A percentile compares a stretch with the other conserved stretches of the same genome.
These are phyloP conservation scores for Trypanosoma caninum DNA, from an alignment of 208 protist species.

Conservation along the genomic window DNA sequence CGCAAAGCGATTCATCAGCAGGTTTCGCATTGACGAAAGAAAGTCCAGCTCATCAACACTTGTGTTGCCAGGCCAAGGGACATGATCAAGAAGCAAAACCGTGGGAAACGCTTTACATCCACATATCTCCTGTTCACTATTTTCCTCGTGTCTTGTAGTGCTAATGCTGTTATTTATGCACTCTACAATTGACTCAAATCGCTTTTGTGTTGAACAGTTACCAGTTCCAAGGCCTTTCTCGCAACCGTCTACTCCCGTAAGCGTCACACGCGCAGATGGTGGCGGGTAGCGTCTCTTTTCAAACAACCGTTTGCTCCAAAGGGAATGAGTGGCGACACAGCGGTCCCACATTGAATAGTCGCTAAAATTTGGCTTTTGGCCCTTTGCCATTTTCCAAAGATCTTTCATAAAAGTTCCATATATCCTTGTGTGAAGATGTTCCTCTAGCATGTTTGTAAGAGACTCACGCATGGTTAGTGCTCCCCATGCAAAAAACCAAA, in stretches of 20 bases:
- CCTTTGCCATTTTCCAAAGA: neutral
- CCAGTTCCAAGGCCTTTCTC: neutral
- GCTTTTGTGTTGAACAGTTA: neutral
- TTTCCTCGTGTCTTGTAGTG: neutral
- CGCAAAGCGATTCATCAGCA: neutral
- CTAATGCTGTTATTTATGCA: neutral
- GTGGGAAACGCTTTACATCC: constrained; percentile 2
- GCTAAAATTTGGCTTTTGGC: neutral
- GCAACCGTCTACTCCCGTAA: neutral
- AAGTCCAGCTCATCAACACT: neutral
- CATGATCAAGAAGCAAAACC: constrained; percentile 1
- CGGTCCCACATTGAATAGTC: neutral
- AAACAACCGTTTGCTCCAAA: constrained; percentile 1
- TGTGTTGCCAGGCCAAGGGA: neutral
- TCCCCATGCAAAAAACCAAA: constrained; percentile 10
- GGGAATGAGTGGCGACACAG: neutral
- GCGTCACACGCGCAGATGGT: constrained; percentile 2
- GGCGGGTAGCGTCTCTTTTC: neutral
- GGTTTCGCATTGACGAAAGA: neutral
- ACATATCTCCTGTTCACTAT: neutral
- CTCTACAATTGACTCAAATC: neutral
- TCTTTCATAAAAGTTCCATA: constrained; percentile 8
- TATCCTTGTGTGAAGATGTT: constrained; percentile 6
- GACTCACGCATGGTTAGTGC: neutral
- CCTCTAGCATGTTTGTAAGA: neutral